Conservation (phyloP, 2,329 filamentous ascomycete genomes). For the Arthrobotrys conoides region DNA sequence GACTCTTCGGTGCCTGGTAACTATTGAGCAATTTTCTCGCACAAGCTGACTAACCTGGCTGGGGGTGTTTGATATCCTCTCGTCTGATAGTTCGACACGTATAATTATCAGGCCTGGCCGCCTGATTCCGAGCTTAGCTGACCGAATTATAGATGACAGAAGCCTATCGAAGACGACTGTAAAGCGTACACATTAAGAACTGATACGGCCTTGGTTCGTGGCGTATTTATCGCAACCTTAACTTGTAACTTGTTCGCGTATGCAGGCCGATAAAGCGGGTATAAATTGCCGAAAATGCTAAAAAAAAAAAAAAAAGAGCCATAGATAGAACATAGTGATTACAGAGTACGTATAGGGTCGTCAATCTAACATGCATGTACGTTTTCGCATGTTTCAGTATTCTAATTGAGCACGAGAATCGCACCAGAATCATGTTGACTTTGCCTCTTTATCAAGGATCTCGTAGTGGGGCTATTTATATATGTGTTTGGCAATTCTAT, state of each 20-base stretch:
- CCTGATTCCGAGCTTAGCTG: neutral
- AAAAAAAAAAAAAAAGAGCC: conserved; percentile 1
- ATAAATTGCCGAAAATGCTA: conserved; percentile 1
- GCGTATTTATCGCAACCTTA: conserved; percentile 1
- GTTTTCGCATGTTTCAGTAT: neutral
- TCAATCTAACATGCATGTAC: neutral
- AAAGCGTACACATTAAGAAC: neutral
- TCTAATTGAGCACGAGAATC: neutral
- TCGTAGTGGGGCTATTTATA: neutral
- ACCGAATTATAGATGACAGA: conserved; percentile 9
- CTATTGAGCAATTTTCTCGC: conserved; percentile 37
- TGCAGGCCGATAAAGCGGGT: conserved; percentile 1
- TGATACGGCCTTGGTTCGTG: neutral
- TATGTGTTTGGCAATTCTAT: neutral
- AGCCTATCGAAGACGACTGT: conserved; percentile 5
- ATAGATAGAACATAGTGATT: neutral
- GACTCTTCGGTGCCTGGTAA: conserved; percentile 37
- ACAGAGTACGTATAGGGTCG: no score
- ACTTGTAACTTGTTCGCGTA: conserved; percentile 4
- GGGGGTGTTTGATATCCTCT: neutral
- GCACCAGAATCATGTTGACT: no score
- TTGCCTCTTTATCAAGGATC: no score
- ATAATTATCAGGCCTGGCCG: conserved; percentile 18
- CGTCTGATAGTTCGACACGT: neutral
- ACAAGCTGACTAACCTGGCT: conserved; percentile 32